phyloP scores from a whole-genome alignment of 495 filamentous ascomycete genomes.

The Aspergillus cavernicola region DNA sequence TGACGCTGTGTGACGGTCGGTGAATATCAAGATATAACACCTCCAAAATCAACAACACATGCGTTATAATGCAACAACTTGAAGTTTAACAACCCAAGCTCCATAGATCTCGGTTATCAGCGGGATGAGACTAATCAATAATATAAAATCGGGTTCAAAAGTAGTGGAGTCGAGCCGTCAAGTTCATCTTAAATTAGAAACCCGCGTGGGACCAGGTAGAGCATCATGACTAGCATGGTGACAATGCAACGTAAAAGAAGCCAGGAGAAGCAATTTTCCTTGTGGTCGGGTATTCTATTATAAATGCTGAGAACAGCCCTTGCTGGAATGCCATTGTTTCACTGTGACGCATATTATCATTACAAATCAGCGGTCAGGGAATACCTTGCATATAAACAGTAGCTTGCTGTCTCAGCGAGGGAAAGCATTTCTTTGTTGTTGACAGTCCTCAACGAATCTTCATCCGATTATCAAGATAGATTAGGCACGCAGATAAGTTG shows the following conservation, averaged over 20 bases:
- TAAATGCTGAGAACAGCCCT: constrained; percentile 1
- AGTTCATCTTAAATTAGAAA: constrained; percentile 4
- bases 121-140: background rate
- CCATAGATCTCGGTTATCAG: constrained; percentile 9
- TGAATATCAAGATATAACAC: no score
- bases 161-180: constrained; percentile 1
- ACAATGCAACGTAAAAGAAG: constrained; percentile 17
- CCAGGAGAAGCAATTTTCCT: constrained; percentile 1
- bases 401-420: background rate
- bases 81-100: no score
- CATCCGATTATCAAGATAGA: no score
- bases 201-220: constrained; percentile 6
- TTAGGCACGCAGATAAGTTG: no score
- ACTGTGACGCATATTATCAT: constrained; percentile 1
- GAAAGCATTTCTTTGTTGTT: background rate
- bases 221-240: background rate
- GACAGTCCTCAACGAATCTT: no score
- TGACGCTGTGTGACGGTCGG: no score
- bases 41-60: no score
- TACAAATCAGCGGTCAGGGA: constrained; percentile 12
- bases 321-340: background rate
- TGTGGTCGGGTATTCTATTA: background rate
- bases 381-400: constrained; percentile 4
- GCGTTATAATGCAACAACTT: no score
- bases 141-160: background rate